These are phyloP conservation scores for Microdochium trichocladiopsis DNA, from an alignment of 2,329 filamentous ascomycete genomes.

Conservation along the genomic window DNA sequence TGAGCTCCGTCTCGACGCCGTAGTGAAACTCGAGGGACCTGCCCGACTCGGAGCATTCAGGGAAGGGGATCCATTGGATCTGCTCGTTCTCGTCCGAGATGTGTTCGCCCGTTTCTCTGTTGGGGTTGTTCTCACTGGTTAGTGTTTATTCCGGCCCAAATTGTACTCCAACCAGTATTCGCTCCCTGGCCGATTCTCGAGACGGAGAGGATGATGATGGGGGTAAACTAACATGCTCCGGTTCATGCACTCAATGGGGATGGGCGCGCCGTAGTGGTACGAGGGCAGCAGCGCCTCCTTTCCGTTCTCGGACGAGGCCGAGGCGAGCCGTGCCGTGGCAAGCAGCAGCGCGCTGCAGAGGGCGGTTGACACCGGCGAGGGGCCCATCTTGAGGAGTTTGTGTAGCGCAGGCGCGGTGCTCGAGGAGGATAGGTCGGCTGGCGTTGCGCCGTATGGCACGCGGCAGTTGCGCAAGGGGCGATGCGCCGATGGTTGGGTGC, in stretches of 20 bases:
- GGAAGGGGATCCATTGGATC: slow-evolving; percentile 88
- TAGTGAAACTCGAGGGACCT: slow-evolving; percentile 80
- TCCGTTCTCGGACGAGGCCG: not conserved
- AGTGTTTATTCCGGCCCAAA: too few species aligned
- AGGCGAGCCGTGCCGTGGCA: not conserved
- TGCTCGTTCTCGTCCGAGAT: slow-evolving; percentile 75
- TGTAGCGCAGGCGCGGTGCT: too few species aligned
- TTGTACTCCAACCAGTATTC: too few species aligned
- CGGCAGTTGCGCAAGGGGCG: too few species aligned
- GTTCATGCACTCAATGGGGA: slow-evolving; percentile 68
- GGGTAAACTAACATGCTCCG: slow-evolving; percentile 56
- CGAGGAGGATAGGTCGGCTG: too few species aligned
- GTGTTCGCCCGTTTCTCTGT: slow-evolving; percentile 82
- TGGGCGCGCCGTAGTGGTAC: slow-evolving; percentile 59
- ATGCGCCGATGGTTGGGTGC: too few species aligned
- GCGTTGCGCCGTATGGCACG: too few species aligned
- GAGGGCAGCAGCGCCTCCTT: slow-evolving; percentile 43
- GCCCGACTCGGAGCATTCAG: slow-evolving; percentile 80
- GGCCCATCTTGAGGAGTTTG: not conserved
- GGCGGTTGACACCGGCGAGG: not conserved
- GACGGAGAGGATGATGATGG: not conserved
- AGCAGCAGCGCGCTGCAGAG: not conserved
- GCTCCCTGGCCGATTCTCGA: too few species aligned
- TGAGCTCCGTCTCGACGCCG: slow-evolving; percentile 72
- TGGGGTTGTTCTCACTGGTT: too few species aligned